Evolutionary conservation across 371 early-diverging fungal genomes (phyloP), one percentile per base, ranked within the genome.

Genomic region (Mucor circinelloides): DNA sequence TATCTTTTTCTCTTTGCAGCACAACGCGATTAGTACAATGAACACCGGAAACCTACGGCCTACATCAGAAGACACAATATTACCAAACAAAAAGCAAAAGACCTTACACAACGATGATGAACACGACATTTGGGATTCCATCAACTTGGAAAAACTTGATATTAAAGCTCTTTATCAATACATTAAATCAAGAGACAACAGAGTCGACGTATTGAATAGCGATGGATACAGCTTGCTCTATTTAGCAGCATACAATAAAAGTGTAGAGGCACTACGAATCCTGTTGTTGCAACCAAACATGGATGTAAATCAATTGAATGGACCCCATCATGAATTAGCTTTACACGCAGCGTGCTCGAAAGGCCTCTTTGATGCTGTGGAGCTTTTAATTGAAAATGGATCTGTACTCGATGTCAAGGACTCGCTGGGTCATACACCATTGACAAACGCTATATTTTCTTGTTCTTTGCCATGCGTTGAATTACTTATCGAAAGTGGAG

Each of bases 341-440:
- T 44, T 84, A 12, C 84, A 84, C 63, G 80, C 78, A 4, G 78
- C 84, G 0, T 78, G 77, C 40, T 62, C 70, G 2, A 66, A 70
- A 2, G 78, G 78, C 0, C 64, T 72, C 4, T 62, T 66, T 19
- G 84, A 84, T 34, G 81, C 74, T 2, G 75, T 80, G 10, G 84
- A 84, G 44, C 56, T 84, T 0, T 56, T 84, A n/a, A 48, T 84
- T 10, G 84, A 84, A 64, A 75, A 84, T 46, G 78, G 73, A 2
- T 73, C 85, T 4, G 32, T 72, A 8, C 71, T 86, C 7, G 78
- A 91, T 72, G 73, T 73, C 1, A 78, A 85, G 64, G 92, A 94
- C 68, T 78, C 84, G 0, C 77, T 81, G 40, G 93, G 93, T 15
- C 91, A 92, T 69, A 87, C 89, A 2, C 84, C 90, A 0, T 75